Base-by-base conservation (phyloP, 1,284 basidiomycete species). In the Fistulinella staudtii region DNA sequence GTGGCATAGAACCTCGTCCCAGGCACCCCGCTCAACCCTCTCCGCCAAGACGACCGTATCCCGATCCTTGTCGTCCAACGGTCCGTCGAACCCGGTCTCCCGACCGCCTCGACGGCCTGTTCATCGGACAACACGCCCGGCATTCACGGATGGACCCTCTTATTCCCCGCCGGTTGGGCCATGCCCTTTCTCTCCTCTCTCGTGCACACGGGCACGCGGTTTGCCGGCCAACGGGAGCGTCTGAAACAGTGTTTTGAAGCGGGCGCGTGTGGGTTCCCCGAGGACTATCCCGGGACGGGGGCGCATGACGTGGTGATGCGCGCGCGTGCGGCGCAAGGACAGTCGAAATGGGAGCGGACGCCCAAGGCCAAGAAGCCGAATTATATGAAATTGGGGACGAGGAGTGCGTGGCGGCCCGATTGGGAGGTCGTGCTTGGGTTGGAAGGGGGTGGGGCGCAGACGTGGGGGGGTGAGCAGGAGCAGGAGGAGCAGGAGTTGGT, bases 111-210 rank as follows among this genome's bases (percentile, higher is more conserved):
- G n/a, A n/a, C n/a, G n/a, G 33, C 63, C 35, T 63, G 41, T 50
- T 45, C 47, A 4, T 50, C 52, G 13, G 42, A 46, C 27, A 41
- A 47, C 4, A 53, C 54, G 14, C 65, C 66, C 50, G 67, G 74
- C 1, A 69, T 90, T 25, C 81, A 93, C 54, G 91, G 92, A 27
- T 95, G 86, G 84, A 90, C 82, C 2, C 68, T 97, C 5, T 70
- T 94, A 21, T 65, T 94, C 24, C 93, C 93, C 2, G 72, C 79
- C 2, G 89, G 89, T 8, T 97, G 92, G 92, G 75, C 78, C 1
- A 93, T 92, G 84, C 73, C 91, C 1, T 89, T 96, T 65, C 80
- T 90, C 50, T 76, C 75, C 21, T 93, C 92, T 1, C 76, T 97
- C 33, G 74, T 77, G 8, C 82, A 82, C 64, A 90, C 91, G 1